A percentile compares a stretch with the other conserved stretches of the same genome.
Conservation (phyloP, 805 yeast genomes). For the Priceomyces medius region DNA sequence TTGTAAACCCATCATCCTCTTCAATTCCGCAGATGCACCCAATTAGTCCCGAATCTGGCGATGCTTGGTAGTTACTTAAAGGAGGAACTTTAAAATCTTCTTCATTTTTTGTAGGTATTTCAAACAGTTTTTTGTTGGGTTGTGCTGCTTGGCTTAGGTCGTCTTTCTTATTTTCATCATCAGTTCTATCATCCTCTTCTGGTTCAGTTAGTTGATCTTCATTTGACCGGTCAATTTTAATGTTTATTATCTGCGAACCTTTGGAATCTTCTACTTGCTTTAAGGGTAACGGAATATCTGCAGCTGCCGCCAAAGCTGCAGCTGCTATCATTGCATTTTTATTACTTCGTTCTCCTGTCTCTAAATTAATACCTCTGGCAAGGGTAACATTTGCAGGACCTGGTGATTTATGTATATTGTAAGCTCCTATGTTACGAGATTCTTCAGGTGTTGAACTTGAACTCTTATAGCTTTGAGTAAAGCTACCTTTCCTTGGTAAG, state of each 20-base stretch:
- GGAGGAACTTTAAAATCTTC: conserved; percentile 25
- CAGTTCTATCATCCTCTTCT: background rate
- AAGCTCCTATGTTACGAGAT: conserved; percentile 1
- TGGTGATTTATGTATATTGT: conserved; percentile 25
- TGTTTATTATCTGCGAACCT: conserved; percentile 2
- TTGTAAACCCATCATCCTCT: conserved; percentile 90
- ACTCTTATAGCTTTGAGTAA: conserved; percentile 10
- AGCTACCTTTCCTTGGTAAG: conserved; percentile 2
- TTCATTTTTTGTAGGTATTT: background rate
- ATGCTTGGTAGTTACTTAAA: conserved; percentile 55
- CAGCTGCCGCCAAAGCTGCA: conserved; percentile 81
- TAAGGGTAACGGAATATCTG: conserved; percentile 67
- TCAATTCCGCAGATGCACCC: conserved; percentile 86
- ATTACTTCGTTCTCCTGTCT: conserved; percentile 32
- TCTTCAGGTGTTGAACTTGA: conserved; percentile 21
- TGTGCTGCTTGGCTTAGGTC: conserved; percentile 7
- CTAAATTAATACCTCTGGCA: conserved; percentile 36
- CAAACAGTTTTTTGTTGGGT: conserved; percentile 7
- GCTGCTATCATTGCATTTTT: conserved; percentile 72
- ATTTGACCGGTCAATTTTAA: conserved; percentile 24
- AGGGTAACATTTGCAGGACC: conserved; percentile 48
- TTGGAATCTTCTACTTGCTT: conserved; percentile 11
- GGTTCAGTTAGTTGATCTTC: conserved; percentile 4
- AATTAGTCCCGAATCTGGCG: conserved; percentile 79
- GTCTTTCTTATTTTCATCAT: conserved; percentile 4